Evolutionary conservation across 2,329 filamentous ascomycete genomes (phyloP).

Genomic region (Paecilomyces niveus): DNA sequence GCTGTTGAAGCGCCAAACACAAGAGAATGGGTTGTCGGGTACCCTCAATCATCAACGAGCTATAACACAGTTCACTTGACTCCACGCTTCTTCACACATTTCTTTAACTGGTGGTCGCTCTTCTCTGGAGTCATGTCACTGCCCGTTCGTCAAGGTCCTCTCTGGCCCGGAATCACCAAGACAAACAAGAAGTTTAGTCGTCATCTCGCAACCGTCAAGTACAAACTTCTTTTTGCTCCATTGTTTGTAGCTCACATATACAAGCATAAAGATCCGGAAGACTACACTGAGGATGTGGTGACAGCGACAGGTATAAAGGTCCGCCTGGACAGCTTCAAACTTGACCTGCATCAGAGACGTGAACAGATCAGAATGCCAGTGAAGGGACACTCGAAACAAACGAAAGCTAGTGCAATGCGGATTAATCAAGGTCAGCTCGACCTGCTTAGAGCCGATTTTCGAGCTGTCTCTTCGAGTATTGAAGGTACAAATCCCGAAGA

Average conservation of each 20-base stretch:
- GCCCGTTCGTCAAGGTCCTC: constrained; percentile 80
- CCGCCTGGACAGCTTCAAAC: constrained; percentile 91
- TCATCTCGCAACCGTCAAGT: constrained; percentile 97
- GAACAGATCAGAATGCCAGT: constrained; percentile 84
- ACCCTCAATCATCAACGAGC: constrained; percentile 69
- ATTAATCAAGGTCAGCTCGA: constrained; percentile 94
- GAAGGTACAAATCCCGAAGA: constrained; percentile 71
- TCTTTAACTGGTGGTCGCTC: constrained; percentile 95
- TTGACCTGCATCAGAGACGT: constrained; percentile 88
- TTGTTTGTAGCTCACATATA: constrained; percentile 95
- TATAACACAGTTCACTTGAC: constrained; percentile 96
- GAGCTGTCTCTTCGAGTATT: constrained; percentile 87
- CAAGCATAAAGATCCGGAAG: constrained; percentile 93
- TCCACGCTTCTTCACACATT: constrained; percentile 95
- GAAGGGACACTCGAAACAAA: constrained; percentile 66
- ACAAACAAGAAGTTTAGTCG: constrained; percentile 98
- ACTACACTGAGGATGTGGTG: constrained; percentile 68
- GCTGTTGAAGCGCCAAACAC: constrained; percentile 81
- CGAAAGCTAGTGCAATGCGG: constrained; percentile 84
- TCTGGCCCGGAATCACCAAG: constrained; percentile 91
- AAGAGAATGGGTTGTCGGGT: constrained; percentile 75
- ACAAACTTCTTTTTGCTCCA: constrained; percentile 85
- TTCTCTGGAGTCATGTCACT: constrained; percentile 93
- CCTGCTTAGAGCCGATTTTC: constrained; percentile 81
- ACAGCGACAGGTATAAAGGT: constrained; percentile 96